Evolutionary conservation across 805 yeast species (phyloP).

Genomic region (Lipomyces chichibuensis): DNA sequence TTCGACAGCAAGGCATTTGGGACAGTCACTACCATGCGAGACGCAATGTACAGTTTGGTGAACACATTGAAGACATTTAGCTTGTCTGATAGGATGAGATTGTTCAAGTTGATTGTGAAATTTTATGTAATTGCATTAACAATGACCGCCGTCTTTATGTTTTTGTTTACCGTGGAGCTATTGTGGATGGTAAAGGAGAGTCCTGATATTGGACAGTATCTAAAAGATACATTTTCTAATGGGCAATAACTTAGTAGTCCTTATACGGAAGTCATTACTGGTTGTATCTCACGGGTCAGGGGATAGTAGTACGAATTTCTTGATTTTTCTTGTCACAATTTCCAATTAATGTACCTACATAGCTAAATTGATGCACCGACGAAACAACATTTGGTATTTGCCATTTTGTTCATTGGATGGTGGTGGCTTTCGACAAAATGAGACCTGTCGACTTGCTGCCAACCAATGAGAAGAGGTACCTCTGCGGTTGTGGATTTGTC

Average conservation of each 20-base stretch:
- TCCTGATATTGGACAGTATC: constrained; percentile 5
- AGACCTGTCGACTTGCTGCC: too few species aligned
- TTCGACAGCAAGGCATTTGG: constrained; percentile 5
- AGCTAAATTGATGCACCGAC: neutral
- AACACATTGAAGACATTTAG: constrained; percentile 6
- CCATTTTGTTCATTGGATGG: neutral
- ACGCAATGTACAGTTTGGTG: constrained; percentile 2
- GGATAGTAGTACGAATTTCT: too few species aligned
- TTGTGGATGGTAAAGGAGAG: constrained; percentile 8
- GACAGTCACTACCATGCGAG: constrained; percentile 8
- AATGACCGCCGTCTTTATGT: neutral
- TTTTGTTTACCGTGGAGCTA: neutral
- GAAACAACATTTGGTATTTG: neutral
- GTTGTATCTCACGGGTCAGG: too few species aligned
- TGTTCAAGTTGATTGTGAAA: constrained; percentile 1
- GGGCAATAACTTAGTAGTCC: neutral
- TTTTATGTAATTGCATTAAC: neutral
- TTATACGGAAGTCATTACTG: too few species aligned
- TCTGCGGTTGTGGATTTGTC: too few species aligned
- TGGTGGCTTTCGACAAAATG: too few species aligned
- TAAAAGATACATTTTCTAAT: neutral
- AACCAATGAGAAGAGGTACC: too few species aligned
- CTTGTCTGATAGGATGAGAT: constrained; percentile 5
- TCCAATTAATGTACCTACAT: neutral
- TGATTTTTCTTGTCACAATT: too few species aligned